Base-by-base conservation (phyloP, 805 yeast species). In the Hemisphaericaspora nanyangensis region DNA sequence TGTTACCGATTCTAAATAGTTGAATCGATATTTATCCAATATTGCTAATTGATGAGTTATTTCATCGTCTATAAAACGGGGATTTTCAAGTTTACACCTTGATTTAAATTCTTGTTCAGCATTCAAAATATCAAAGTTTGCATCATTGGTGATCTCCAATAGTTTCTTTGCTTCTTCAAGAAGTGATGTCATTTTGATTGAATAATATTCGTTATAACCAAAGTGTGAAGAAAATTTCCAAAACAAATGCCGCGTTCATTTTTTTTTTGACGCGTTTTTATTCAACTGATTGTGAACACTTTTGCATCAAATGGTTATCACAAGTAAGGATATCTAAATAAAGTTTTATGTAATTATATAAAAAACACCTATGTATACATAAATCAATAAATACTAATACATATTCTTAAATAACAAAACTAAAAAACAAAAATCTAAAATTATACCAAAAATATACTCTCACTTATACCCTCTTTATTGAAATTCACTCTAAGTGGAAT, bases 1-100 rank as follows among this genome's bases (percentile, higher is more conserved):
- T 4, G 88, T 73, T 45, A 82, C 89, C 50, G 82, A 85, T 54
- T 84, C 91, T 30, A 82, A 55, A 51, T 79, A 84, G 40, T 80
- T 73, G 45, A 80, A 80, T 49, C 80, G 79, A 30, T 82, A 61
- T 42, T 80, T 72, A 13, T 74, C 70, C 42, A 76, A 74, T 18
- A 71, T 51, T 45, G 68, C 68, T 42, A 65, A 63, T 40, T 66
- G 66, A 30, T 54, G 49, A 13, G 51, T 40, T 7, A 72, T 54
- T n/a, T 70, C 68, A 1, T 61, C 65, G 16, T 58, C 56, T 3
- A 69, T 45, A 1, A 49, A 39, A 6, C 40, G 49, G 5, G 76
- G 74, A 31, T 60, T 56, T 7, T 38, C 45, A 15, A 54, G 29
- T 13, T 42, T 48, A 4, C 28, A 17, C 10, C 37, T 30, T 8